Evolutionary conservation across 2,329 filamentous ascomycete species (phyloP), one percentile per base, ranked within the genome.

Genomic region (Zelopaecilomyces penicillatus): DNA sequence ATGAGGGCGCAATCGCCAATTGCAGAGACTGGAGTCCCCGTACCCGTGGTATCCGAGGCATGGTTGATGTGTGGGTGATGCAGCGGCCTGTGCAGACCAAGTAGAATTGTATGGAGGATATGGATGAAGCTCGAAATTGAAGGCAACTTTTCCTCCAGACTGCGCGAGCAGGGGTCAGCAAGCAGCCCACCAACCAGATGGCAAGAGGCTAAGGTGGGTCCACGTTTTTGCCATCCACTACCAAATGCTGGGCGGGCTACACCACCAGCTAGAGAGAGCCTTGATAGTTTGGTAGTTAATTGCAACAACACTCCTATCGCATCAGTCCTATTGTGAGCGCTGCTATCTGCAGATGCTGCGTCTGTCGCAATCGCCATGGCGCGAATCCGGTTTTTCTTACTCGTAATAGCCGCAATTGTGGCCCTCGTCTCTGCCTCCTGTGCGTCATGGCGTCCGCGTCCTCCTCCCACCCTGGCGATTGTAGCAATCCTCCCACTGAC

Each of bases 11-110:
- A 31, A 50, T 44, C 26, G 57, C 50, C 45, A 57, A 49, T 45
- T 52, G 57, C 43, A 65, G 52, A 50, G 54, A 58, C 50, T 55
- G 54, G 4, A 68, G 56, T 33, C 61, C 58, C 55, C 60, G 57
- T 50, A 63, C 52, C 50, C 63, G 58, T 46, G 65, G 55, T 66
- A 71, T 62, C 59, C 69, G 66, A 47, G 68, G 58, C 67, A 73
- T 71, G 52, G 50, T 60, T 49, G 38, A 37, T 37, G 34, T 42
- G 31, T 45, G 31, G 41, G 30, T 6, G 6, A 37, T 32, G 30
- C 32, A 10, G n/a, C n/a, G n/a, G 19, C 39, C n/a, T 41, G 30
- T 39, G 37, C 5, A 7, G 27, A 34, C 38, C 19, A 26, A 31
- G 7, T 11, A 38, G 34, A 39, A 28, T 36, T 30, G 12, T 30